Conservation (phyloP, 495 filamentous ascomycete species). For the Antarctomyces pellizariae region DNA sequence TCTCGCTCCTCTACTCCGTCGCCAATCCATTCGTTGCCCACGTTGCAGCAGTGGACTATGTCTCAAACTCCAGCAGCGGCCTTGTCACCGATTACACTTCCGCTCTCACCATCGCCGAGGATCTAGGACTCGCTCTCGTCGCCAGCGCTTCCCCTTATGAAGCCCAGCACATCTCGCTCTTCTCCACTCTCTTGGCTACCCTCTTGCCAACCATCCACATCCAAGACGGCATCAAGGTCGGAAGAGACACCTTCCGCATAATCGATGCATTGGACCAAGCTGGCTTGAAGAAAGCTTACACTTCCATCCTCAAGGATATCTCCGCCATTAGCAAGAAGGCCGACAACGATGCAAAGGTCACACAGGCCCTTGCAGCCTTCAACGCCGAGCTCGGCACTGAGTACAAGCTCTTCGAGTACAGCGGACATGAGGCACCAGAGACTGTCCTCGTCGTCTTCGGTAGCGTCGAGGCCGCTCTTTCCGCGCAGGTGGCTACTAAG, state of each 20-base stretch:
- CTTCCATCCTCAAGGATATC: constrained; percentile 33
- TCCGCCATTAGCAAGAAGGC: constrained; percentile 42
- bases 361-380: constrained; percentile 52
- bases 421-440: constrained; percentile 55
- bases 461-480: constrained; percentile 66
- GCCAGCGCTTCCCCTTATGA: constrained; percentile 73
- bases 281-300: constrained; percentile 46
- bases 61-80: constrained; percentile 30
- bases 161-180: constrained; percentile 82
- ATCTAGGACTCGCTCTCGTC: constrained; percentile 69
- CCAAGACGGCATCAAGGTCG: constrained; percentile 75
- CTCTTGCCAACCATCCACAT: constrained; percentile 72
- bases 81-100: constrained; percentile 75
- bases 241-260: constrained; percentile 64
- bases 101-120: constrained; percentile 64
- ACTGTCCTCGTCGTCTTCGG: constrained; percentile 80
- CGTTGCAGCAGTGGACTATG: constrained; percentile 81
- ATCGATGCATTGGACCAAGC: constrained; percentile 60
- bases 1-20: constrained; percentile 68
- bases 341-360: constrained; percentile 47
- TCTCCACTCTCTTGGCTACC: constrained; percentile 61
- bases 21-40: constrained; percentile 85
- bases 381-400: constrained; percentile 86
- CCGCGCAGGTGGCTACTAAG: constrained; percentile 54
- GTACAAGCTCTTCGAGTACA: constrained; percentile 83